A percentile compares a stretch with the other conserved stretches of the same genome.
Evolutionary conservation across 148 eudicot genomes (phyloP).

Genomic region (Vaccinium corymbosum): DNA sequence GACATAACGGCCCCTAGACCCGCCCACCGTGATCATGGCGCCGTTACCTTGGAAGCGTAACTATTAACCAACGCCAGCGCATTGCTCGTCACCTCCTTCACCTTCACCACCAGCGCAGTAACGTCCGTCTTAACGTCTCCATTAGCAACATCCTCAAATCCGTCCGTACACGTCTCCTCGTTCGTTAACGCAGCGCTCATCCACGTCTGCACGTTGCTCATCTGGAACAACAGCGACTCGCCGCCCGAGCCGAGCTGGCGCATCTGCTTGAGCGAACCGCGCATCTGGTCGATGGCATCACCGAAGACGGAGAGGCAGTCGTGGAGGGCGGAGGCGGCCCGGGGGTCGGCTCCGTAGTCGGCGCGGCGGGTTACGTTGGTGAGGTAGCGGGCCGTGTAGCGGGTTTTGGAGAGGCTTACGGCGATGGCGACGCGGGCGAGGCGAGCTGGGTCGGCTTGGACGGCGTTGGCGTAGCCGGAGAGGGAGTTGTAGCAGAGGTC

Average conservation of each 20-base stretch:
- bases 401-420: constrained; percentile 49
- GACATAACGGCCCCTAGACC: not conserved
- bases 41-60: constrained; percentile 35
- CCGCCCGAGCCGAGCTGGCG: constrained; percentile 27
- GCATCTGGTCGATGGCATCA: constrained; percentile 57
- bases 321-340: constrained; percentile 39
- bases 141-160: constrained; percentile 47
- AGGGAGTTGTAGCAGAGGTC: constrained; percentile 64
- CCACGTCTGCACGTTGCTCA: constrained; percentile 92
- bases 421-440: constrained; percentile 62
- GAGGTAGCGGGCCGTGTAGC: constrained; percentile 25
- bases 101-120: constrained; percentile 31
- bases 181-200: constrained; percentile 83
- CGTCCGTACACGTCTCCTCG: constrained; percentile 78
- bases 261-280: constrained; percentile 62
- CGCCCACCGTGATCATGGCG: not conserved
- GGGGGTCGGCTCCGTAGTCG: constrained; percentile 37
- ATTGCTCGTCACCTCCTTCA: constrained; percentile 64
- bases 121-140: constrained; percentile 47
- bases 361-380: constrained; percentile 37
- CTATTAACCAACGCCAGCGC: constrained; percentile 73
- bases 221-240: constrained; percentile 50
- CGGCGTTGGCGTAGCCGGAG: constrained; percentile 47
- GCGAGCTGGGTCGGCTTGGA: constrained; percentile 47
- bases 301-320: constrained; percentile 57